Evolutionary conservation across 495 filamentous ascomycete genomes (phyloP).

Genomic region (Penicillium dipodomyicola): DNA sequence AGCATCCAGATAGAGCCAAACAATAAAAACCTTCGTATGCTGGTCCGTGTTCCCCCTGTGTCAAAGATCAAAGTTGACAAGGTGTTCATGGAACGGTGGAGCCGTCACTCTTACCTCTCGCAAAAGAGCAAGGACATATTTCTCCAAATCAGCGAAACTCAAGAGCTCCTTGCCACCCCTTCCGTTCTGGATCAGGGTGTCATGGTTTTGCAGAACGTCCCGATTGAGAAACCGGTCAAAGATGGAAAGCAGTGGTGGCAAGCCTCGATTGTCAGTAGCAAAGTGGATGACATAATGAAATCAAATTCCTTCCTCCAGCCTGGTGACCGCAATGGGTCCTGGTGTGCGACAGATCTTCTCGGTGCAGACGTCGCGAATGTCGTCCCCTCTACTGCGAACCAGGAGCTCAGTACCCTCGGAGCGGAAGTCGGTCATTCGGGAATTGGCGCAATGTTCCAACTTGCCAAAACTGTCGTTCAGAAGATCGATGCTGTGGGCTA

Average conservation of each 20-base stretch:
- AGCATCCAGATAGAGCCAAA: slow-evolving; percentile 36
- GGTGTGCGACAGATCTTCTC: slow-evolving; percentile 2
- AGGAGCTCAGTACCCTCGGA: background rate
- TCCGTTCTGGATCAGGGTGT: slow-evolving; percentile 11
- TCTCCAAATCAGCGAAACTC: slow-evolving; percentile 42
- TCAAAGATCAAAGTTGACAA: slow-evolving; percentile 27
- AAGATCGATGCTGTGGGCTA: slow-evolving; percentile 40
- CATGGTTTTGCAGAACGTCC: slow-evolving; percentile 25
- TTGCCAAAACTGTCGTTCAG: slow-evolving; percentile 33
- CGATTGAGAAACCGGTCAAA: slow-evolving; percentile 29
- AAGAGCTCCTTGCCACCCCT: slow-evolving; percentile 32
- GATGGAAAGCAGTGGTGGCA: slow-evolving; percentile 46
- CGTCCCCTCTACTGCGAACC: slow-evolving; percentile 3
- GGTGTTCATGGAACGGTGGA: slow-evolving; percentile 35
- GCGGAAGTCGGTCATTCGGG: slow-evolving; percentile 29
- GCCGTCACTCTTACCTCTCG: slow-evolving; percentile 25
- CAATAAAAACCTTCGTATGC: background rate
- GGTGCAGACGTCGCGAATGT: background rate
- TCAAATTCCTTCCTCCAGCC: slow-evolving; percentile 31
- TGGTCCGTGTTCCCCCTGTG: slow-evolving; percentile 22
- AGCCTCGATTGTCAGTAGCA: slow-evolving; percentile 34
- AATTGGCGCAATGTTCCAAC: slow-evolving; percentile 30
- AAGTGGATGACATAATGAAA: slow-evolving; percentile 28
- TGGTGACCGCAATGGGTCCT: slow-evolving; percentile 29
- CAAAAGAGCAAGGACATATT: slow-evolving; percentile 26